A percentile compares a stretch with the other conserved stretches of the same genome.
These are phyloP conservation scores for Xylaria castorea DNA, from an alignment of 495 filamentous ascomycete species.

Conservation along the genomic window DNA sequence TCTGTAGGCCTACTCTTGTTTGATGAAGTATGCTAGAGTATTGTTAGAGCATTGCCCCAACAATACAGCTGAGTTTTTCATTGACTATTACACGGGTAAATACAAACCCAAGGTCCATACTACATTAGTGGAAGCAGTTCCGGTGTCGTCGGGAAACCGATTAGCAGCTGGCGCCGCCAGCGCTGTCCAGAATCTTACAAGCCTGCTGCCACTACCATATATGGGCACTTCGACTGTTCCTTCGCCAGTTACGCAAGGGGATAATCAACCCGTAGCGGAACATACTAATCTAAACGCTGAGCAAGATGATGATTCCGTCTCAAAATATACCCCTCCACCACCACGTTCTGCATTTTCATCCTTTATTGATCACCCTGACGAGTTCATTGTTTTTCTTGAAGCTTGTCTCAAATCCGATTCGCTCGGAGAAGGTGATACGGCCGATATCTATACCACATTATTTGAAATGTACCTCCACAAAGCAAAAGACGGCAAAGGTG, in stretches of 20 bases:
- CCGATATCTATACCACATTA: constrained; percentile 90
- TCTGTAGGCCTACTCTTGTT: constrained; percentile 76
- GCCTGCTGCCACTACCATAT: constrained; percentile 84
- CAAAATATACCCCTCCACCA: constrained; percentile 72
- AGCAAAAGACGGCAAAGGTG: constrained; percentile 73
- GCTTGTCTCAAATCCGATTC: constrained; percentile 73
- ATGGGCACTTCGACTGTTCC: constrained; percentile 67
- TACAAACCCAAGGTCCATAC: constrained; percentile 76
- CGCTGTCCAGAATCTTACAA: constrained; percentile 76
- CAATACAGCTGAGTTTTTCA: constrained; percentile 82
- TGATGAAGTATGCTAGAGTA: constrained; percentile 95
- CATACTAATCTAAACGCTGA: constrained; percentile 40
- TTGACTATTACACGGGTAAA: constrained; percentile 88
- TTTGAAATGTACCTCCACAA: constrained; percentile 98
- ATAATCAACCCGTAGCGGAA: constrained; percentile 44
- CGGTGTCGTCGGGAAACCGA: constrained; percentile 47
- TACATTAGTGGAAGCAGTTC: constrained; percentile 56
- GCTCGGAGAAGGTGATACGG: constrained; percentile 70
- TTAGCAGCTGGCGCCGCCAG: constrained; percentile 66
- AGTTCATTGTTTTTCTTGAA: constrained; percentile 92
- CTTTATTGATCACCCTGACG: constrained; percentile 89
- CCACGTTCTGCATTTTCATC: constrained; percentile 94
- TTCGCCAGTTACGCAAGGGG: constrained; percentile 49
- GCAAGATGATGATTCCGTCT: constrained; percentile 38
- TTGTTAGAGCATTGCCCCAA: constrained; percentile 82